phyloP scores from a whole-genome alignment of 164 flowering plant species.

The Annona squamosa region DNA sequence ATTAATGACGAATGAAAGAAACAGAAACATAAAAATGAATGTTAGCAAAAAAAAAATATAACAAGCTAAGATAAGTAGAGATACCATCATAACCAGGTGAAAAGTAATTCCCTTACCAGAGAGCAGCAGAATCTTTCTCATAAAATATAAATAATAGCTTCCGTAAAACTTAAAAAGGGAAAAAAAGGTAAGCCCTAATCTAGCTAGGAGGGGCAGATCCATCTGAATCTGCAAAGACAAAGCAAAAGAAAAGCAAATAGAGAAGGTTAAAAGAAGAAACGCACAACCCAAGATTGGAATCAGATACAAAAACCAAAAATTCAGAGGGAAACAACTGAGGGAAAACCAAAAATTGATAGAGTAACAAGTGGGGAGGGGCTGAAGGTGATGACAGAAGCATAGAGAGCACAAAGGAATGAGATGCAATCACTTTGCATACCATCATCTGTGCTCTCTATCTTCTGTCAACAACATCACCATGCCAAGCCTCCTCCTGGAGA shows the following conservation, averaged over 20 bases:
- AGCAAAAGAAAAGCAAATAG: background rate
- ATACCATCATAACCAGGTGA: too few species aligned
- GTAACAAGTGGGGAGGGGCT: background rate
- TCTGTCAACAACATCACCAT: constrained; percentile 28
- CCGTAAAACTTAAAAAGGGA: too few species aligned
- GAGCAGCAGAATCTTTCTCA: too few species aligned
- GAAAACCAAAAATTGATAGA: background rate
- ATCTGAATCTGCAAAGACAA: background rate
- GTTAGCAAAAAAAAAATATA: too few species aligned
- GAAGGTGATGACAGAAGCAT: constrained; percentile 34
- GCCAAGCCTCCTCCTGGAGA: background rate
- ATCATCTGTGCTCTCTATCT: constrained; percentile 27
- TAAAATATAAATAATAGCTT: too few species aligned
- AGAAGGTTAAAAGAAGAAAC: background rate
- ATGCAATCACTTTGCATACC: constrained; percentile 23
- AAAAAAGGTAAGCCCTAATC: too few species aligned
- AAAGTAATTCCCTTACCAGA: too few species aligned
- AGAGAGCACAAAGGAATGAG: constrained; percentile 65
- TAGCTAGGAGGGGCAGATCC: too few species aligned
- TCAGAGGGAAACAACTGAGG: background rate
- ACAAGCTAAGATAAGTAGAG: too few species aligned
- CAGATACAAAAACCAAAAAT: background rate
- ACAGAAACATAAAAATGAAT: too few species aligned
- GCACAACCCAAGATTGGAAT: background rate
- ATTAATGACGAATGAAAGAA: too few species aligned